Evolutionary conservation across 2,329 filamentous ascomycete genomes (phyloP), one percentile per base, ranked within the genome.

Genomic region (Hansfordia pulvinata): DNA sequence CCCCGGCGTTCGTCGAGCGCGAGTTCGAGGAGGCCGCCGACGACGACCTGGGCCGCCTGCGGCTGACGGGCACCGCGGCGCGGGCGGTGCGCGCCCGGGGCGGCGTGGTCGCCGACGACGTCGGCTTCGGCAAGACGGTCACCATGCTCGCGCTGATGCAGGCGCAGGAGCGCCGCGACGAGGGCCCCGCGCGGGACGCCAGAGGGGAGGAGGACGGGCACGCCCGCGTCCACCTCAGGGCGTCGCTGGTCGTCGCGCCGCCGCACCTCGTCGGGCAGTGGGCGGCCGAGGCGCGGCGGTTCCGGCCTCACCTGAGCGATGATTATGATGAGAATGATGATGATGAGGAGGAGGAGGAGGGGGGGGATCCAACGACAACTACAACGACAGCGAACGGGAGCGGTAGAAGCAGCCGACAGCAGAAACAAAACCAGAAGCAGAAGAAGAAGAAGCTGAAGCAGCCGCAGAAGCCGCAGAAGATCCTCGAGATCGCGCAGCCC

Each of bases 51-150:
- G n/a, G n/a, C n/a, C 46, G 48, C 16, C 20, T 58, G 5, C 47
- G 55, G 3, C 30, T 57, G 2, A 15, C 43, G 3, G 54, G 46
- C 6, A 33, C 37, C 5, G 53, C 51, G 2, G 32, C 43, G 25
- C 35, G 39, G 4, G 31, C 34, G 5, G 40, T 45, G 14, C 32
- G 28, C 6, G 36, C 41, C 19, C 41, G 39, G 3, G 56, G 58
- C 9, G 58, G 56, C 16, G 44, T 60, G 7, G 39, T 58, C 6
- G 57, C 56, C 2, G 56, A 60, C 22, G 48, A 58, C 16, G 52
- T 60, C 10, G 58, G 58, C 10, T 60, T 52, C 27, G 57, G 58
- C 2, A 62, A 62, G 38, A 62, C 58, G 0, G 44, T 59, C 4
- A 39, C 58, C 15, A 49, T 41, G 5, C 44, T 61, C 9, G 54